phyloP scores from a whole-genome alignment of 139 green algal genomes.

The Tetraselmis striata region DNA sequence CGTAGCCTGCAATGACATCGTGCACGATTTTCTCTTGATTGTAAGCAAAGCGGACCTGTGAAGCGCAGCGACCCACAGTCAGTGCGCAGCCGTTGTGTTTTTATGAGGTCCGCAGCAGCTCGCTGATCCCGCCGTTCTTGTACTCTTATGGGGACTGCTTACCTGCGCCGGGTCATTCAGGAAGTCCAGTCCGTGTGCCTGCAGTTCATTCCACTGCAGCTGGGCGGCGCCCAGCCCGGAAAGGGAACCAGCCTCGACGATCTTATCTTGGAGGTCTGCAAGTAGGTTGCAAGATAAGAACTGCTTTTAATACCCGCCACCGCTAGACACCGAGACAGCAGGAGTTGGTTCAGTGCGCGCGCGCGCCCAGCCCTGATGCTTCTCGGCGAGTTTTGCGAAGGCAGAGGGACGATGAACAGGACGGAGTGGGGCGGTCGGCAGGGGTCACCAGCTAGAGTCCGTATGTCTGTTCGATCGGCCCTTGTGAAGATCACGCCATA shows the following conservation, averaged over 20 bases:
- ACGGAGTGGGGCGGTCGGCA: no score
- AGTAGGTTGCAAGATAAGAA: no score
- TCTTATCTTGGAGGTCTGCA: not conserved
- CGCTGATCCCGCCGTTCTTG: not conserved
- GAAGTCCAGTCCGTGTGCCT: not conserved
- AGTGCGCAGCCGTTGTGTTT: not conserved
- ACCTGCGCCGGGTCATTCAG: not conserved
- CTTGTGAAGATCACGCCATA: not conserved
- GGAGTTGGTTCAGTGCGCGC: no score
- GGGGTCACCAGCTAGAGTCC: not conserved
- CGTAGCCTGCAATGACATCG: not conserved
- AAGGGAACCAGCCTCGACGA: not conserved
- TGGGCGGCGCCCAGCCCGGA: not conserved
- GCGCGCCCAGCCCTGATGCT: no score
- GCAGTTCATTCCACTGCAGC: not conserved
- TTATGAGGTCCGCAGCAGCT: not conserved
- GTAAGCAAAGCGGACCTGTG: not conserved
- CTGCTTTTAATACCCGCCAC: no score
- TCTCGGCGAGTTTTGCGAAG: no score
- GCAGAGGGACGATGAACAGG: no score
- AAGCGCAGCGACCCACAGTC: not conserved
- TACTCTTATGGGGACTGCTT: not conserved
- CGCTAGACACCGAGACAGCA: no score
- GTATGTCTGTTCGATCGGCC: not conserved
- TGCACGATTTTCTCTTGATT: not conserved